A percentile compares a stretch with the other conserved stretches of the same genome.
These are phyloP conservation scores for Borovskyia barvae DNA, from an alignment of 208 protist genomes.

Conservation along the genomic window DNA sequence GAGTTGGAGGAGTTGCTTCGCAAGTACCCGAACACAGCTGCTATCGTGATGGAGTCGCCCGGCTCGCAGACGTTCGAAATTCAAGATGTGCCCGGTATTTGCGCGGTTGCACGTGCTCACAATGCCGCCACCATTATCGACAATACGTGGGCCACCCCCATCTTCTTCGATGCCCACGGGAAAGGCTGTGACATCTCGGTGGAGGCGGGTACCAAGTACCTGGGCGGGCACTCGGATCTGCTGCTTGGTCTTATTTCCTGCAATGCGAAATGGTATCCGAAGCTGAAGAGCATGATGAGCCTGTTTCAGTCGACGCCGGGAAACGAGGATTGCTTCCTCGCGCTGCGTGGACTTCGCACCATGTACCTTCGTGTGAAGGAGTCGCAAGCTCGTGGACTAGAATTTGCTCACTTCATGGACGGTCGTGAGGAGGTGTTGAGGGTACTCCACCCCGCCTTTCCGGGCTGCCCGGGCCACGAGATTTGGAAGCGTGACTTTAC, in stretches of 20 bases:
- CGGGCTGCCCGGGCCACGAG: constrained; percentile 21
- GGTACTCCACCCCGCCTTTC: constrained; percentile 28
- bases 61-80: constrained; percentile 34
- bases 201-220: constrained; percentile 37
- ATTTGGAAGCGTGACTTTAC: constrained; percentile 37
- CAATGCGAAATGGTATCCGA: constrained; percentile 24
- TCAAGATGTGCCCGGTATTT: constrained; percentile 25
- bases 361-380: constrained; percentile 30
- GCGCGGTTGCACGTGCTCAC: constrained; percentile 19
- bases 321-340: constrained; percentile 36
- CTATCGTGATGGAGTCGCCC: constrained; percentile 27
- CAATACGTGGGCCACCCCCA: constrained; percentile 32
- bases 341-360: constrained; percentile 30
- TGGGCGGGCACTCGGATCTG: constrained; percentile 34
- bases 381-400: constrained; percentile 20
- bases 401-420: constrained; percentile 17
- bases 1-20: constrained; percentile 27
- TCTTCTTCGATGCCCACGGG: constrained; percentile 31
- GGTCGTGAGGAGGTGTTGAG: constrained; percentile 21
- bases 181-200: constrained; percentile 39
- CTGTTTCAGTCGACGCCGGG: constrained; percentile 22
- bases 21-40: constrained; percentile 25
- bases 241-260: constrained; percentile 31
- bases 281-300: constrained; percentile 13
- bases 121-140: constrained; percentile 25